These are phyloP conservation scores for Aspergillus taichungensis DNA, from an alignment of 495 filamentous ascomycete genomes.

Conservation along the genomic window DNA sequence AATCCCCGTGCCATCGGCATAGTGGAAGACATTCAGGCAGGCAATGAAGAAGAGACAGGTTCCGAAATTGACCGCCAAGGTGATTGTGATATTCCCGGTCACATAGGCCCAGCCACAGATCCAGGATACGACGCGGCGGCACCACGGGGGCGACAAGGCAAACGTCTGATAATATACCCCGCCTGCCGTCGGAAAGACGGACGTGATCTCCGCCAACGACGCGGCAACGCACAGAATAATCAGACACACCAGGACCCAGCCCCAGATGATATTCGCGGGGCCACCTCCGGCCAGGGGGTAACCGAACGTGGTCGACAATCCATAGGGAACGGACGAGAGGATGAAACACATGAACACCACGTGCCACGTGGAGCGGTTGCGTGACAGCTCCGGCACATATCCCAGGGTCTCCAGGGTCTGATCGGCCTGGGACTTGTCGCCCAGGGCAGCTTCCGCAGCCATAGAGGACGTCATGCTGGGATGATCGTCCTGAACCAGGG, in stretches of 20 bases:
- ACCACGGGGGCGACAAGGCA: constrained; percentile 37
- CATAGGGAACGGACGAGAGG: constrained; percentile 47
- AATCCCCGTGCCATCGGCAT: constrained; percentile 28
- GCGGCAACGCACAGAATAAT: constrained; percentile 56
- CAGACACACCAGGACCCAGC: constrained; percentile 50
- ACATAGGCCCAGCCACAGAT: constrained; percentile 64
- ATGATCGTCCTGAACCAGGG: no score
- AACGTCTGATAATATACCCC: constrained; percentile 63
- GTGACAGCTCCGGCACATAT: constrained; percentile 46
- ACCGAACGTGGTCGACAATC: constrained; percentile 51
- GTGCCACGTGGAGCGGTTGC: constrained; percentile 40
- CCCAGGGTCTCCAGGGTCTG: constrained; percentile 31
- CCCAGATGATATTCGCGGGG: constrained; percentile 52
- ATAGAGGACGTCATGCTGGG: no score
- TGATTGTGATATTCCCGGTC: constrained; percentile 50
- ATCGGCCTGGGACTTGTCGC: constrained; percentile 10
- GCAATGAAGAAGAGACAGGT: constrained; percentile 13
- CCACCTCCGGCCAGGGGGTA: constrained; percentile 51
- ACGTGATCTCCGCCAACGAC: constrained; percentile 57
- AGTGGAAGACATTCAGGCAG: constrained; percentile 26
- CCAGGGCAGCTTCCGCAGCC: background rate
- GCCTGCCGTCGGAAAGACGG: constrained; percentile 52
- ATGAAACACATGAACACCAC: constrained; percentile 31
- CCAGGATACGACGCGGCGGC: constrained; percentile 51
- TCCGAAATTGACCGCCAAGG: constrained; percentile 28